Evolutionary conservation across 2,329 filamentous ascomycete genomes (phyloP).

Genomic region (Nemania sp.): DNA sequence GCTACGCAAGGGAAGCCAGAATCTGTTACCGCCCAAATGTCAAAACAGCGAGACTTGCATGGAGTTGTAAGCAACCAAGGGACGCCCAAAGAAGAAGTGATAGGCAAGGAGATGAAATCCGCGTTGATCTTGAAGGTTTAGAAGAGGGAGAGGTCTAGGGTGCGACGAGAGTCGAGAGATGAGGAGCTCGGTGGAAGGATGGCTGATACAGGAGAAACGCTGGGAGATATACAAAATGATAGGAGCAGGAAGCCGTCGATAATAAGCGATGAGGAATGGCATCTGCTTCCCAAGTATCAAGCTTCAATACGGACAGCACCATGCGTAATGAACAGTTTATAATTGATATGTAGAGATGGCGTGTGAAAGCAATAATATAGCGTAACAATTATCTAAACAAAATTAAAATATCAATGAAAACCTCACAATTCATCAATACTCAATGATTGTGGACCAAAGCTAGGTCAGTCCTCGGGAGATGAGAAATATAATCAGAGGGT

Average conservation of each 20-base stretch:
- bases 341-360: too few species aligned
- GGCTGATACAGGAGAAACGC: neutral
- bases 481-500: too few species aligned
- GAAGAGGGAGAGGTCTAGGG: neutral
- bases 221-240: neutral
- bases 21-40: slow-evolving; percentile 1
- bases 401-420: too few species aligned
- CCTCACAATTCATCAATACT: too few species aligned
- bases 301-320: neutral
- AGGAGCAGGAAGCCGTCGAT: neutral
- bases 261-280: neutral
- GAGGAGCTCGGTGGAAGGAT: slow-evolving; percentile 2
- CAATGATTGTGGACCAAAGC: too few species aligned
- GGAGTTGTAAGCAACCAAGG: neutral
- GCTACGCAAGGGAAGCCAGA: neutral
- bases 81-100: neutral
- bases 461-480: too few species aligned
- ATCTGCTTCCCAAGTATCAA: slow-evolving; percentile 1
- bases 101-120: neutral
- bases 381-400: too few species aligned
- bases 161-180: slow-evolving; percentile 1
- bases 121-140: neutral
- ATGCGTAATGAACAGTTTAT: too few species aligned
- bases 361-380: too few species aligned
- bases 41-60: neutral